These are phyloP conservation scores for Claviceps monticola DNA, from an alignment of 2,329 filamentous ascomycete species.

Conservation along the genomic window DNA sequence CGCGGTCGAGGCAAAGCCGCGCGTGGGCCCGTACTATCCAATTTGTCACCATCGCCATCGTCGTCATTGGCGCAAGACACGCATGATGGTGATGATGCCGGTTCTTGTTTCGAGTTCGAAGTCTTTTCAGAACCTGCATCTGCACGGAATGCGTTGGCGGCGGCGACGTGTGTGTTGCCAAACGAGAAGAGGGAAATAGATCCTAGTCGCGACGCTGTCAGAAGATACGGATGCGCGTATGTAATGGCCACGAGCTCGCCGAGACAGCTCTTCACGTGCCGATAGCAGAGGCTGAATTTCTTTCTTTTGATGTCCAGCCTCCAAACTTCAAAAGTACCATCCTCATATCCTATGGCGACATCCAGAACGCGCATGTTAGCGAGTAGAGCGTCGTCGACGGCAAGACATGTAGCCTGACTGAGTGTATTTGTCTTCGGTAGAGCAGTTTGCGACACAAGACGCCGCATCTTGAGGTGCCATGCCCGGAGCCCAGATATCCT, in stretches of 20 bases:
- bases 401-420: constrained; percentile 45
- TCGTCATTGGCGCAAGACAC: not conserved
- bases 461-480: constrained; percentile 58
- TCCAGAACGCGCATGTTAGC: constrained; percentile 33
- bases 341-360: constrained; percentile 54
- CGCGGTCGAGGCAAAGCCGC: constrained; percentile 13
- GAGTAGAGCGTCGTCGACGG: constrained; percentile 43
- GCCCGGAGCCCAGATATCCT: constrained; percentile 54
- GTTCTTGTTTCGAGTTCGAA: not conserved
- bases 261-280: constrained; percentile 46
- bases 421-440: constrained; percentile 16
- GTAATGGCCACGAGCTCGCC: constrained; percentile 58
- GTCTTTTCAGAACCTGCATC: not conserved
- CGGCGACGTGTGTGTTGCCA: constrained; percentile 12
- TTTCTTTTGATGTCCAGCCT: constrained; percentile 33
- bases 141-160: not conserved
- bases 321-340: constrained; percentile 62
- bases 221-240: constrained; percentile 58
- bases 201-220: constrained; percentile 65
- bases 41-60: not conserved
- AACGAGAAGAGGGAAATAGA: constrained; percentile 66
- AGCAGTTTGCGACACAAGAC: constrained; percentile 38
- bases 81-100: not conserved
- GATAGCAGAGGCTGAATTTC: constrained; percentile 37
- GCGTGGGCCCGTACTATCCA: not conserved